These are phyloP conservation scores for Fraxinus excelsior DNA, from an alignment of 257 asterid species.

Conservation along the genomic window DNA sequence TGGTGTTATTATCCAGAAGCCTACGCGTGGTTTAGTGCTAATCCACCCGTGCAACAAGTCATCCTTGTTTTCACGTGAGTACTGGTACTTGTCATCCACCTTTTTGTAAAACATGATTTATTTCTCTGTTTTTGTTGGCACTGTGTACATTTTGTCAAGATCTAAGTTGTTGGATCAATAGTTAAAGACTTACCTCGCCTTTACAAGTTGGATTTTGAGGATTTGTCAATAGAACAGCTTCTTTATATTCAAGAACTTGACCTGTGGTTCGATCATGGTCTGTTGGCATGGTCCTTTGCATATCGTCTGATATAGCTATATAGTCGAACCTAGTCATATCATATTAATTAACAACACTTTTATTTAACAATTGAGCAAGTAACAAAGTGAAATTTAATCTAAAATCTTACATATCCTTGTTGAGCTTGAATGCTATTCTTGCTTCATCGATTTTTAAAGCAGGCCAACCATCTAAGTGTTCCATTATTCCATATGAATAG, in stretches of 20 bases:
- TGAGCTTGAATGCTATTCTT: conserved; percentile 39
- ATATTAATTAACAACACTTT: background rate
- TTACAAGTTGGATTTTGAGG: conserved; percentile 33
- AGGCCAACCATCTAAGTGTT: conserved; percentile 39
- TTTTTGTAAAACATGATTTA: background rate
- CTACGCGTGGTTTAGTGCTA: conserved; percentile 35
- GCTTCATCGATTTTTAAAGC: conserved; percentile 24
- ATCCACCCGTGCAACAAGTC: conserved; percentile 76
- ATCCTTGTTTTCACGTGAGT: conserved; percentile 52
- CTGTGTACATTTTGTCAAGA: background rate
- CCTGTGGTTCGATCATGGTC: conserved; percentile 47
- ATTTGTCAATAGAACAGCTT: conserved; percentile 56
- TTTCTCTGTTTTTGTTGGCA: background rate
- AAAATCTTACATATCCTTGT: conserved; percentile 21
- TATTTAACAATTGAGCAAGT: no score
- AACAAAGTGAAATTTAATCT: background rate
- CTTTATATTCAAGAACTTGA: conserved; percentile 47
- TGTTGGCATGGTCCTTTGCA: conserved; percentile 66
- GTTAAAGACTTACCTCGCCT: conserved; percentile 32
- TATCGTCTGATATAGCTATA: conserved; percentile 70
- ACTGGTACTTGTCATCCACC: conserved; percentile 79
- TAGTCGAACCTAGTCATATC: conserved; percentile 50
- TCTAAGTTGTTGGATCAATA: background rate
- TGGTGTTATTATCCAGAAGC: conserved; percentile 73
- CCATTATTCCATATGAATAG: conserved; percentile 37